Conservation (phyloP, 2,329 filamentous ascomycete genomes). For the Fusarium sp. region DNA sequence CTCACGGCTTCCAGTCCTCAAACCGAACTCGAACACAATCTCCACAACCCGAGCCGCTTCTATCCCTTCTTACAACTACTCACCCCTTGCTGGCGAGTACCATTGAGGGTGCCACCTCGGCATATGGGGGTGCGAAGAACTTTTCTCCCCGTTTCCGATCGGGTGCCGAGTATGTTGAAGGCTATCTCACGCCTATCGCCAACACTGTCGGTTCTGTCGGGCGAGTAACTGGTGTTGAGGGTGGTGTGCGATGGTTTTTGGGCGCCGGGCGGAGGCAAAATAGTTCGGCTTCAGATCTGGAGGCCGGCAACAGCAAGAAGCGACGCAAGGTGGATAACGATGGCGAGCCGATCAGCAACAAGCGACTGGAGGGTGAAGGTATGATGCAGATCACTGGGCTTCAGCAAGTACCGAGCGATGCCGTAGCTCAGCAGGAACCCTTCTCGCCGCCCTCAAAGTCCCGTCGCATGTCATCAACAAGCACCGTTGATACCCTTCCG, state of each 20-base stretch:
- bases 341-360: conserved; percentile 50
- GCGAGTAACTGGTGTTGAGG: conserved; percentile 89
- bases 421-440: conserved; percentile 43
- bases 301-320: conserved; percentile 67
- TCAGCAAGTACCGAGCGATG: conserved; percentile 39
- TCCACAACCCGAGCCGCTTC: conserved; percentile 80
- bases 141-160: conserved; percentile 91
- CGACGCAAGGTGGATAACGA: conserved; percentile 70
- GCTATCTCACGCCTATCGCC: conserved; percentile 87
- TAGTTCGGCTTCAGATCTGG: conserved; percentile 63
- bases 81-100: conserved; percentile 90
- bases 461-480: conserved; percentile 75
- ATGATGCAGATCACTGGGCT: conserved; percentile 47
- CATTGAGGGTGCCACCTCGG: conserved; percentile 86
- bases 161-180: conserved; percentile 92
- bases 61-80: conserved; percentile 89
- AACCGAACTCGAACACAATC: conserved; percentile 54
- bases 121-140: conserved; percentile 90
- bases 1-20: conserved; percentile 52
- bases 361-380: conserved; percentile 48
- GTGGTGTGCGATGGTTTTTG: conserved; percentile 88
- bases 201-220: conserved; percentile 90
- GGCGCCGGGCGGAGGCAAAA: conserved; percentile 70
- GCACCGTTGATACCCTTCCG: conserved; percentile 82
- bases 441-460: conserved; percentile 48